Base-by-base conservation (phyloP, 2,329 filamentous ascomycete genomes). In the Pyrenophora tritici-repentis region DNA sequence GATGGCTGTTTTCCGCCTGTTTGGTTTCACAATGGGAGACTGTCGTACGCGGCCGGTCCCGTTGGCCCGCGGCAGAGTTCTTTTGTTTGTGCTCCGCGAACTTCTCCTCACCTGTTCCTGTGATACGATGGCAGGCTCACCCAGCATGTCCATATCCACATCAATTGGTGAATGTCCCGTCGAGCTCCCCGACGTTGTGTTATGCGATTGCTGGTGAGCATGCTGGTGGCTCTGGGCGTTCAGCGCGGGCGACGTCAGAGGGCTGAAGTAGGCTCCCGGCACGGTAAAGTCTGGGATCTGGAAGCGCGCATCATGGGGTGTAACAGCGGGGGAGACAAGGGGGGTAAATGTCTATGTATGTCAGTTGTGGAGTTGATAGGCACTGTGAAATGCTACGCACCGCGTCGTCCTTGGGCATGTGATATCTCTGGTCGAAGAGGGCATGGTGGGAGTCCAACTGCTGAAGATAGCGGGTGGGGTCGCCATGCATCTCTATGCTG, bases 241-340 rank as follows among this genome's bases (percentile, higher is more conserved):
- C 14, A 94, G 78, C 3, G 89, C 89, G 1, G 90, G 90, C 13
- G 90, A 94, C 4, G 88, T 91, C 41, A 94, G 79, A 8, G 90
- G 90, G 67, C 89, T 94, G 70, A 94, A 92, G 74, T 91, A 93
- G 29, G 88, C 83, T 31, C 83, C 83, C 0, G 87, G 86, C 3
- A 89, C 80, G 5, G 83, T 81, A 54, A 73, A 90, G 47, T 84
- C 81, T 10, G 79, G 77, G 32, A 78, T 63, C 45, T 73, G 61
- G 69, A 90, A 91, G 58, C 87, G 85, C 35, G 83, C 79, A 65
- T 92, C 90, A 42, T 91, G 79, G 17, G 90, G 89, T 2, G 89
- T 92, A 36, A 93, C 89, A 4, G 89, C 90, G n/a, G 90, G 90
- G 14, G 90, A 92, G 9, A 90, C 89, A 24, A 93, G 80, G 1